Evolutionary conservation across 2,329 filamentous ascomycete genomes (phyloP).

Genomic region (Apiospora pterosperma): DNA sequence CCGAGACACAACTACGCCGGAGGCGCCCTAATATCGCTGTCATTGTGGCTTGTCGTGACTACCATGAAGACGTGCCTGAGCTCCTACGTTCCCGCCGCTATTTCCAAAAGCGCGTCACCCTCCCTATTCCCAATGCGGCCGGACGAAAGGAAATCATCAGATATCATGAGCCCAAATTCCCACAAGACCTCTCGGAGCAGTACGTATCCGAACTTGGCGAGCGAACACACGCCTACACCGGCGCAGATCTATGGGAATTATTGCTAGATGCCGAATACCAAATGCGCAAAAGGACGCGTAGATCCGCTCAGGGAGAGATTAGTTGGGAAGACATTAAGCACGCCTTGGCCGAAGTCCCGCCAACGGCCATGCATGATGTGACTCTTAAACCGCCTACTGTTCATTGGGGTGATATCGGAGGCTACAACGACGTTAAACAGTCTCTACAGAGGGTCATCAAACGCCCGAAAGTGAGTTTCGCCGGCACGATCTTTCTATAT

Average conservation of each 20-base stretch:
- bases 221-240: conserved; percentile 84
- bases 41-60: conserved; percentile 69
- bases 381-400: conserved; percentile 85
- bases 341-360: conserved; percentile 29
- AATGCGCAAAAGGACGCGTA: conserved; percentile 18
- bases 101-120: conserved; percentile 64
- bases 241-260: conserved; percentile 69
- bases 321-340: conserved; percentile 47
- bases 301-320: conserved; percentile 13
- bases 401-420: conserved; percentile 83
- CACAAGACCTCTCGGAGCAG: conserved; percentile 44
- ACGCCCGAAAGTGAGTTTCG: conserved; percentile 24
- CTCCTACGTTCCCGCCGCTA: conserved; percentile 62
- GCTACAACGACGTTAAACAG: conserved; percentile 72
- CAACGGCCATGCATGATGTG: conserved; percentile 85
- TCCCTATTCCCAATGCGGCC: conserved; percentile 71
- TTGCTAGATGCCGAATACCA: conserved; percentile 44
- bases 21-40: conserved; percentile 62
- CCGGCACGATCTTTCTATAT: no score
- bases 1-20: conserved; percentile 31
- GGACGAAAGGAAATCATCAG: conserved; percentile 73
- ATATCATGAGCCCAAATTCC: conserved; percentile 48
- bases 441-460: conserved; percentile 49
- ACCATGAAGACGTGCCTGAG: conserved; percentile 67
- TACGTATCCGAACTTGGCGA: conserved; percentile 62